Base-by-base conservation (phyloP, 495 filamentous ascomycete species). In the Saxophila tyrrhenica region DNA sequence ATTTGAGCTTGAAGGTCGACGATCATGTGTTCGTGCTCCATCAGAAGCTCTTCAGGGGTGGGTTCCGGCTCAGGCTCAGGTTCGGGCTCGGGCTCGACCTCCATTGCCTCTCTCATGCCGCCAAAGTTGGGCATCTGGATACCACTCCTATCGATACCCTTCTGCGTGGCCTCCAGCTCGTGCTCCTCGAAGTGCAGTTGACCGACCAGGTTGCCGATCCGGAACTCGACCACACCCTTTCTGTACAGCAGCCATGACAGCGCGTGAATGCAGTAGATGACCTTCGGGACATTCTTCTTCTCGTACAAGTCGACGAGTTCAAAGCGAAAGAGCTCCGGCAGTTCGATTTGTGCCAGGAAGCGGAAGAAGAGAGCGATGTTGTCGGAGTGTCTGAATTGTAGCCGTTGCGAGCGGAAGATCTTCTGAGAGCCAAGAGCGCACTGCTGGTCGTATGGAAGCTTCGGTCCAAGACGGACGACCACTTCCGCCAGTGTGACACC, bases 251-350 rank as follows among this genome's bases (percentile, higher is more conserved):
- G 73, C 87, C 91, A 99, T 61, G 90, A 95, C 15, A 97, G 70
- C 1, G 94, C 94, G 66, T 99, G 94, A 54, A 99, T 89, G 68
- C 94, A 96, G 70, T 99, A 92, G 56, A 99, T 97, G 62, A 96
- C 94, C 69, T 95, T 99, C 0, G 94, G 94, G 5, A 97, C 90
- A 62, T 99, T 99, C 69, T 99, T 99, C 73, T 97, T 99, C 67
- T 99, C 94, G 73, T 99, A 99, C 32, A 99, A 71, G 65, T 99
- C 94, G 38, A 95, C 95, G 9, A 96, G 77, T 69, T 99, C 94
- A 69, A 99, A 99, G 57, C 90, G 81, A 68, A 99, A 99, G n/a
- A 99, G 78, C 54, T 99, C 94, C 1, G 94, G 94, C 9, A 99
- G 71, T 61, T 95, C 86, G n/a, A 95, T 78, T 56, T 96, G 86